These are phyloP conservation scores for Cyberlindnera veronae DNA, from an alignment of 805 yeast genomes.

Conservation along the genomic window DNA sequence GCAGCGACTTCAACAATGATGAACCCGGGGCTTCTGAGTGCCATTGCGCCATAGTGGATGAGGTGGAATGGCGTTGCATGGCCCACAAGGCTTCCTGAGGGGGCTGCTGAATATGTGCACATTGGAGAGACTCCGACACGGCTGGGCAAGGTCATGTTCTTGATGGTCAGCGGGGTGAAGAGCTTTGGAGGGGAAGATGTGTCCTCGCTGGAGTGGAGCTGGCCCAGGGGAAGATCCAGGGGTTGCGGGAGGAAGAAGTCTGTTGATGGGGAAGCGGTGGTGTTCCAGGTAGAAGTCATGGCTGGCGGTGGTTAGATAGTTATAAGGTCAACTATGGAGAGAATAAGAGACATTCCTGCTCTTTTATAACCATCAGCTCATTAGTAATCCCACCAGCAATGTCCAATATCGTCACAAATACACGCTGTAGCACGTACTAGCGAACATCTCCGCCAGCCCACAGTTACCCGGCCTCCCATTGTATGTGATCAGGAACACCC, in stretches of 20 bases:
- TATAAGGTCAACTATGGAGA: too few relatives aligned
- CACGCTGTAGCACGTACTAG: too few relatives aligned
- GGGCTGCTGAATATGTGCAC: slow-evolving; percentile 46
- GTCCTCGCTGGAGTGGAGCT: slow-evolving; percentile 10
- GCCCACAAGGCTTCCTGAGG: slow-evolving; percentile 30
- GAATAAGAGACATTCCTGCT: too few relatives aligned
- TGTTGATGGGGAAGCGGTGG: too few relatives aligned
- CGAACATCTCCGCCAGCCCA: too few relatives aligned
- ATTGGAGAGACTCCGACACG: slow-evolving; percentile 56
- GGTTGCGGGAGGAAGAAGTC: slow-evolving; percentile 13
- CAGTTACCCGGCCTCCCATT: too few relatives aligned
- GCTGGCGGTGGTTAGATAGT: too few relatives aligned
- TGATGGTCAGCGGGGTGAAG: slow-evolving; percentile 22
- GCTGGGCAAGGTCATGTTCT: slow-evolving; percentile 35
- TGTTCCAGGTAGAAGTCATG: too few relatives aligned
- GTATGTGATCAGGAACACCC: too few relatives aligned
- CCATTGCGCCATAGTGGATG: slow-evolving; percentile 46
- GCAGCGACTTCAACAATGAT: slow-evolving; percentile 45
- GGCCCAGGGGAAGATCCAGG: slow-evolving; percentile 10
- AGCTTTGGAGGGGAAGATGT: slow-evolving; percentile 15
- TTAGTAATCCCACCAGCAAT: too few relatives aligned
- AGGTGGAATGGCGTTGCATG: slow-evolving; percentile 45
- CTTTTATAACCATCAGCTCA: too few relatives aligned
- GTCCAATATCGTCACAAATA: too few relatives aligned
- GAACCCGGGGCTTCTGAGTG: slow-evolving; percentile 48